Evolutionary conservation across 176 grass and related monocot genomes (phyloP), one percentile per base, ranked within the genome.

Genomic region (Typha latifolia): DNA sequence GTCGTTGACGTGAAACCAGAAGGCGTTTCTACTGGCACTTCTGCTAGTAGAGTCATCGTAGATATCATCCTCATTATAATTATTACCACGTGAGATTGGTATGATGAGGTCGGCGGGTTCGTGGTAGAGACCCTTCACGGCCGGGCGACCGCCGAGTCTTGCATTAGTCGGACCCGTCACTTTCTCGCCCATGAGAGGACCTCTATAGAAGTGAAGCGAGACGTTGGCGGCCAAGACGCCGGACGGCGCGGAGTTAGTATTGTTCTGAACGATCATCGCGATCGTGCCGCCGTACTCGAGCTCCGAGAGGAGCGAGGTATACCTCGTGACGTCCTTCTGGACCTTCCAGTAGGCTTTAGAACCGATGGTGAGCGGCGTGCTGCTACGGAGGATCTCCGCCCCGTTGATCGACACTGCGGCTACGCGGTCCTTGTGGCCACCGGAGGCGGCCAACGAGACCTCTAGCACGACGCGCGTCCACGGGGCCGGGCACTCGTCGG

Each of bases 31-130:
- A 3, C 11, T n/a, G 12, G 27, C 9, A 20, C 47, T 5, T 14
- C 16, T 59, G 8, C 14, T 59, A 16, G 14, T 59, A 1, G 3
- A 12, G 53, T 57, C 53, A 14, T 3, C 53, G n/a, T 57, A 16
- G 53, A 11, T 9, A 14, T 59, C 16, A 21, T 8, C 4, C 8
- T 21, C n/a, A 14, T 6, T 0, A 4, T 21, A 10, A 9, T 16
- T 50, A 3, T 43, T 32, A 12, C 4, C 50, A 8, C 51, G 23
- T 1, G 68, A 59, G 6, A 70, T 56, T 10, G 68, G 68, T 26
- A 70, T 56, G 29, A 70, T 57, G 16, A 70, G 29, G 51, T 70
- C 68, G 10, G 68, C 68, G 27, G 68, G 68, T 51, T 56, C 50
- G 15, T 16, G 68, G 51, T 70, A 70, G 0, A 70, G 51, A 21